A percentile compares a stretch with the other conserved stretches of the same genome.
phyloP scores from a whole-genome alignment of 208 protist genomes.

The Spongospora subterranea region DNA sequence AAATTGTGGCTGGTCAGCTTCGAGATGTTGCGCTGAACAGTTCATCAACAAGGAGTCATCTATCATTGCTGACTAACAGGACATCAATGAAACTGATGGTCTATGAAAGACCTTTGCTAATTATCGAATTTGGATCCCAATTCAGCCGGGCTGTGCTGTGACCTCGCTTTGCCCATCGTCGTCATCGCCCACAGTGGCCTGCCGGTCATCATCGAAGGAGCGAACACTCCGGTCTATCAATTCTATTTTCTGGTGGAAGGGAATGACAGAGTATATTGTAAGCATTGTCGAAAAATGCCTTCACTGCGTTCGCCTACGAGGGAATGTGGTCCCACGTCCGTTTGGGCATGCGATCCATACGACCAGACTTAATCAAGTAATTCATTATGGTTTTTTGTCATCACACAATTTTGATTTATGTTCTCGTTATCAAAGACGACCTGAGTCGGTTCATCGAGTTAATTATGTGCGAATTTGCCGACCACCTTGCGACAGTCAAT shows the following conservation, averaged over 20 bases:
- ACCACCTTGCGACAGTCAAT: neutral
- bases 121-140: conserved; percentile 25
- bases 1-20: neutral
- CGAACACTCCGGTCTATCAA: neutral
- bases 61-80: neutral
- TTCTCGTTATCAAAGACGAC: conserved; percentile 6
- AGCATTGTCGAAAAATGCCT: neutral
- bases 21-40: neutral
- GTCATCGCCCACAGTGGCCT: neutral
- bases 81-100: neutral
- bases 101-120: neutral
- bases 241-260: neutral
- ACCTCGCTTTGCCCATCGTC: neutral
- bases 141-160: too few species aligned
- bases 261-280: neutral
- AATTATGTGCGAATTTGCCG: conserved; percentile 3
- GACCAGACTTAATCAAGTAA: neutral
- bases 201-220: neutral
- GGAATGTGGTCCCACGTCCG: neutral
- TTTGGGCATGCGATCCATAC: neutral
- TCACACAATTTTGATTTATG: neutral
- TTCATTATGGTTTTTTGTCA: conserved; percentile 1
- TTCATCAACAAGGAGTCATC: neutral
- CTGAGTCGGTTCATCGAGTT: neutral
- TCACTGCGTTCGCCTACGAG: neutral